phyloP scores from a whole-genome alignment of 2,329 filamentous ascomycete species.

The Plectosphaerella cucumerina region DNA sequence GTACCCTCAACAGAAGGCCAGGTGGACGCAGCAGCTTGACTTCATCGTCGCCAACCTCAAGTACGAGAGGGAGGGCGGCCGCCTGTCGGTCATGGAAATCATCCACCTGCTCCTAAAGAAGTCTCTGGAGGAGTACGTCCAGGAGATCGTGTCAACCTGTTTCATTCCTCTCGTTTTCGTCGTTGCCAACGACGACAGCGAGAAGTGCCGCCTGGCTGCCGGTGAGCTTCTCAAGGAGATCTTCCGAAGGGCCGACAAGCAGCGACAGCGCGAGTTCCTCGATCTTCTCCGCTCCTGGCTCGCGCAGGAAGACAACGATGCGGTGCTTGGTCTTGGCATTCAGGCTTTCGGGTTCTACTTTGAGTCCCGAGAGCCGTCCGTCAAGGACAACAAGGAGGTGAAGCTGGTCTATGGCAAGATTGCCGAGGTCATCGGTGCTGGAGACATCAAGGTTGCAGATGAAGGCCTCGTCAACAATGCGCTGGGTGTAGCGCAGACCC shows the following conservation, averaged over 20 bases:
- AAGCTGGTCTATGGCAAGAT: slow-evolving; percentile 55
- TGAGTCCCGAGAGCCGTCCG: slow-evolving; percentile 56
- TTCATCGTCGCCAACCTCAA: slow-evolving; percentile 90
- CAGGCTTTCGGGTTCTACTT: slow-evolving; percentile 83
- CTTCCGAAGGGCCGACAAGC: slow-evolving; percentile 72
- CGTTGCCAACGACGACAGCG: slow-evolving; percentile 82
- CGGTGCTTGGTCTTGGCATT: slow-evolving; percentile 69
- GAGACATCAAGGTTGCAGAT: slow-evolving; percentile 49
- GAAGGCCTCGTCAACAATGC: slow-evolving; percentile 73
- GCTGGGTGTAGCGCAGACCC: slow-evolving; percentile 63
- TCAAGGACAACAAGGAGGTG: slow-evolving; percentile 64
- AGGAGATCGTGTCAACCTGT: slow-evolving; percentile 75
- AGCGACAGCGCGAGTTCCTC: slow-evolving; percentile 67
- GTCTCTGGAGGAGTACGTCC: slow-evolving; percentile 74
- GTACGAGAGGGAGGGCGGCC: slow-evolving; percentile 83
- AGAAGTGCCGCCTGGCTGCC: slow-evolving; percentile 79
- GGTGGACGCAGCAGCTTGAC: slow-evolving; percentile 83
- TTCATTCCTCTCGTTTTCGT: slow-evolving; percentile 85
- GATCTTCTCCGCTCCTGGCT: slow-evolving; percentile 71
- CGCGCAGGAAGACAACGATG: slow-evolving; percentile 65
- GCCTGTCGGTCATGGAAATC: slow-evolving; percentile 90
- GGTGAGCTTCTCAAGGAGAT: slow-evolving; percentile 74
- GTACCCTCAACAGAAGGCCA: slow-evolving; percentile 85
- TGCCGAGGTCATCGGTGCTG: slow-evolving; percentile 47
- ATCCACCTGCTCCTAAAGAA: slow-evolving; percentile 84